Evolutionary conservation across 768 basidiomycete genomes (phyloP).

Genomic region (Suillus americanus): DNA sequence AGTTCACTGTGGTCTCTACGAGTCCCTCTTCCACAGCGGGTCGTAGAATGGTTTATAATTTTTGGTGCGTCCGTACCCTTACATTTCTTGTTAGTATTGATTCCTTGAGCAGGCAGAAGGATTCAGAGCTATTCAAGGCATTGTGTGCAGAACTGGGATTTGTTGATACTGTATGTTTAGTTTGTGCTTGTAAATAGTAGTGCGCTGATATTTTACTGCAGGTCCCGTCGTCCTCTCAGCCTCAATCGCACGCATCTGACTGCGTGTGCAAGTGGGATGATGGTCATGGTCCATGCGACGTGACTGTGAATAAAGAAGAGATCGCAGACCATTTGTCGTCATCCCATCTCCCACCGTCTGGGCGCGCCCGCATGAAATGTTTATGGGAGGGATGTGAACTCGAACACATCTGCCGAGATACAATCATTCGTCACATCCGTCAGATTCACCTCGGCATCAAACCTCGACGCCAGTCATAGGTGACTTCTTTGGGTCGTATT

Average conservation of each 20-base stretch:
- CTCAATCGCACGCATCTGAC: background rate
- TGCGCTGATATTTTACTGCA: background rate
- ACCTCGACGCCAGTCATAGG: background rate
- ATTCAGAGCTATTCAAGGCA: background rate
- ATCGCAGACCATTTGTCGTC: background rate
- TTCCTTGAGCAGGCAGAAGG: too few relatives aligned
- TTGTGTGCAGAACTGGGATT: too few relatives aligned
- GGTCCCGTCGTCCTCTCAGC: background rate
- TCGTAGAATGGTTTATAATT: background rate
- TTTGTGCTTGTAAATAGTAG: background rate
- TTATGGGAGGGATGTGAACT: background rate
- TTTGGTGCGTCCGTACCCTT: background rate
- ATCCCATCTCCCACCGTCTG: background rate
- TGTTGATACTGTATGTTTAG: background rate
- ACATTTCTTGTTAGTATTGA: background rate
- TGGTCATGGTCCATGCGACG: background rate
- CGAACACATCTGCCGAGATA: background rate
- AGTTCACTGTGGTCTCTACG: background rate
- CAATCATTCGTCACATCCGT: background rate
- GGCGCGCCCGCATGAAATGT: background rate
- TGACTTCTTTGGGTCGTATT: background rate
- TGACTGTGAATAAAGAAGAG: background rate
- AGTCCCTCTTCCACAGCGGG: background rate
- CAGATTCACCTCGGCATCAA: background rate
- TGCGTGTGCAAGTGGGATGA: background rate